Conservation (phyloP, 805 yeast genomes). For the Pachysolen tannophilus region DNA sequence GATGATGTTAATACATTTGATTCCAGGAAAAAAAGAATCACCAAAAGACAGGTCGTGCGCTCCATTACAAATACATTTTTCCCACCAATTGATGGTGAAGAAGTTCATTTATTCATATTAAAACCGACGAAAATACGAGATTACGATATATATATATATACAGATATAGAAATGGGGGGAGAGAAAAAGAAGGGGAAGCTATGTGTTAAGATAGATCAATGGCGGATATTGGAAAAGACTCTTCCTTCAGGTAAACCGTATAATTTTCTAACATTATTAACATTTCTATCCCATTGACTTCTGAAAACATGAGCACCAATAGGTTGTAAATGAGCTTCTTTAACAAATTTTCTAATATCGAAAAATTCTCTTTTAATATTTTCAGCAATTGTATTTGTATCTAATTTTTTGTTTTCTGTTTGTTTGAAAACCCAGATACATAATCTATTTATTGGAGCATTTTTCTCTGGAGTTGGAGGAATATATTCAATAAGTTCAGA, state of each 20-base stretch:
- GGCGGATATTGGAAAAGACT: constrained; percentile 61
- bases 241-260: constrained; percentile 72
- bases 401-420: constrained; percentile 18
- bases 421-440: constrained; percentile 91
- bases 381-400: constrained; percentile 14
- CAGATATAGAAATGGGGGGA: no score
- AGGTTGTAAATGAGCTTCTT: constrained; percentile 48
- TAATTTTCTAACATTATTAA: constrained; percentile 54
- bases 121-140: no score
- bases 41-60: no score
- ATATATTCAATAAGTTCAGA: constrained; percentile 49
- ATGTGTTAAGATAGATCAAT: no score
- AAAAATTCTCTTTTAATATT: constrained; percentile 43
- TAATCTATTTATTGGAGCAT: constrained; percentile 74
- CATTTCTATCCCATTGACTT: constrained; percentile 71
- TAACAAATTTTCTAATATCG: constrained; percentile 64
- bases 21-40: no score
- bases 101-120: no score
- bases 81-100: no score
- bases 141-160: no score
- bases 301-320: constrained; percentile 94
- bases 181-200: no score
- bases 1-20: no score
- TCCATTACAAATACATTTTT: no score
- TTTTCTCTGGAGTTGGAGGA: constrained; percentile 89